phyloP scores from a whole-genome alignment of 768 basidiomycete species.

The Mycena amicta region DNA sequence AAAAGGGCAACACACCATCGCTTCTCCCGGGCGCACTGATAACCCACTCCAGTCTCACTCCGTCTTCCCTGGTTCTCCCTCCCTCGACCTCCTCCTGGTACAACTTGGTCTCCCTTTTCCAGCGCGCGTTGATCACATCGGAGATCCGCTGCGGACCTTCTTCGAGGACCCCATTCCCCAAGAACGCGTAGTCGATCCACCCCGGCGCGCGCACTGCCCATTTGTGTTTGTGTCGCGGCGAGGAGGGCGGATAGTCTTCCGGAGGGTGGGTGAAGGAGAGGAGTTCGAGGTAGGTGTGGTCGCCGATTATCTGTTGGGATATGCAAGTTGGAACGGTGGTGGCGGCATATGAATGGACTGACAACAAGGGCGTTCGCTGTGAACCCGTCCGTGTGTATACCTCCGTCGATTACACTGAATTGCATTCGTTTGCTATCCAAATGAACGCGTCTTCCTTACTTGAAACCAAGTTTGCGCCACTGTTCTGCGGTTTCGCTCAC shows the following conservation, averaged over 20 bases:
- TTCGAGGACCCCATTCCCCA: constrained; percentile 48
- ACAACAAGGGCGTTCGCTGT: constrained; percentile 70
- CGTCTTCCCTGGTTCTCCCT: constrained; percentile 60
- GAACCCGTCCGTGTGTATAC: constrained; percentile 63
- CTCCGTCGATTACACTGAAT: constrained; percentile 64
- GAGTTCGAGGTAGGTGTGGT: constrained; percentile 69
- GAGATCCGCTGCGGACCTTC: constrained; percentile 41
- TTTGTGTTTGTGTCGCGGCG: constrained; percentile 49
- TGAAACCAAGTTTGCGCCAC: constrained; percentile 67
- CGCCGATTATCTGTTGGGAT: constrained; percentile 47
- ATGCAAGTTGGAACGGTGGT: neutral
- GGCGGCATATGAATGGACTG: neutral
- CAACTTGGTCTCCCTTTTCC: constrained; percentile 37
- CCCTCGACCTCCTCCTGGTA: constrained; percentile 53
- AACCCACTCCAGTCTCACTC: constrained; percentile 59
- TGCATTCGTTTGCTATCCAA: neutral
- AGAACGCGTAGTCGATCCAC: constrained; percentile 71
- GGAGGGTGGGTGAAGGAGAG: constrained; percentile 63
- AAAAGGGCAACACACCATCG: constrained; percentile 59
- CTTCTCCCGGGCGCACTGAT: constrained; percentile 42
- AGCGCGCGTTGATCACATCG: constrained; percentile 56
- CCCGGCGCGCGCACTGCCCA: constrained; percentile 61
- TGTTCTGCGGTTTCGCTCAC: constrained; percentile 51
- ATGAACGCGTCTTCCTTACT: constrained; percentile 38
- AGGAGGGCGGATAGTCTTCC: constrained; percentile 54